These are phyloP conservation scores for Fusarium palustre DNA, from an alignment of 2,329 filamentous ascomycete species.

Conservation along the genomic window DNA sequence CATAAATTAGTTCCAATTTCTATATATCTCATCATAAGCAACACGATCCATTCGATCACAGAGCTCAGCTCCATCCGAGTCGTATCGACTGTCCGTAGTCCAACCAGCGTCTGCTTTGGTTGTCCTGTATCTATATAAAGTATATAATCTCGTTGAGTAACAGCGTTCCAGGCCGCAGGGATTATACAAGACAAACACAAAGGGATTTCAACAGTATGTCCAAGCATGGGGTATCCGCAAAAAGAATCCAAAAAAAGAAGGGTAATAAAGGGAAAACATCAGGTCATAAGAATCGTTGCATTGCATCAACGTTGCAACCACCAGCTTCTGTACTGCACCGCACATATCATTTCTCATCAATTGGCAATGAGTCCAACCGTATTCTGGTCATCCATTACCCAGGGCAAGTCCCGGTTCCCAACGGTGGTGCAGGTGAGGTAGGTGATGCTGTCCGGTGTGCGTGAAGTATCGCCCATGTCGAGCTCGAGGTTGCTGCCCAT, in stretches of 20 bases:
- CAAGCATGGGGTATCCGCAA: conserved; percentile 45
- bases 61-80: conserved; percentile 32
- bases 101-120: conserved; percentile 14
- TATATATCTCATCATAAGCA: conserved; percentile 10
- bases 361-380: conserved; percentile 27
- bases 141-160: conserved; percentile 18
- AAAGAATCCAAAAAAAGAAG: conserved; percentile 31
- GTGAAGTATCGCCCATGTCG: conserved; percentile 66
- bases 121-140: conserved; percentile 30
- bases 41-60: conserved; percentile 16
- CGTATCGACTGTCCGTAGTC: conserved; percentile 10
- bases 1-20: conserved; percentile 5
- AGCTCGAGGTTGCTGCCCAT: conserved; percentile 89
- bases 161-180: conserved; percentile 18
- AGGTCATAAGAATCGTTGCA: conserved; percentile 43
- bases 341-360: conserved; percentile 17
- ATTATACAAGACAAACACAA: conserved; percentile 36
- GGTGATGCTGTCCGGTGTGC: conserved; percentile 57
- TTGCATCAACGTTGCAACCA: conserved; percentile 30
- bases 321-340: conserved; percentile 12
- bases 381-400: conserved; percentile 55
- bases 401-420: conserved; percentile 63
- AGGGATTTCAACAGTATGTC: conserved; percentile 35
- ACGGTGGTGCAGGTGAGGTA: conserved; percentile 66
- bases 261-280: conserved; percentile 23